These are phyloP conservation scores for Wallacemonas collosoma DNA, from an alignment of 208 protist genomes.

Conservation along the genomic window DNA sequence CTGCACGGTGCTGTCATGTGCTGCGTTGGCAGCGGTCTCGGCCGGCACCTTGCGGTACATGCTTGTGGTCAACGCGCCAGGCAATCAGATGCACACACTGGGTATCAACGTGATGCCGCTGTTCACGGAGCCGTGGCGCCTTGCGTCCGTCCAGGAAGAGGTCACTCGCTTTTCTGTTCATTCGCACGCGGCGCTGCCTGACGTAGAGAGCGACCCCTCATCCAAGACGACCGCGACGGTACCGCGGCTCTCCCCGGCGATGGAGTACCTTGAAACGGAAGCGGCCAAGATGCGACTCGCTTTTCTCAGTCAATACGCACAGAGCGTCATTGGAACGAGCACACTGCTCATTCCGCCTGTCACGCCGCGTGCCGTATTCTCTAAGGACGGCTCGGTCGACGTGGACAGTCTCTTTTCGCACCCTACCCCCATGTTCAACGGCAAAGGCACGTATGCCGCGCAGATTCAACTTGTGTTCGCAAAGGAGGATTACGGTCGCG, in stretches of 20 bases:
- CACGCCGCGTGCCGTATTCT: conserved; percentile 43
- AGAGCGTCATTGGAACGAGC: conserved; percentile 61
- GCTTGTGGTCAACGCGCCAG: conserved; percentile 41
- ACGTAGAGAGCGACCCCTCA: not conserved
- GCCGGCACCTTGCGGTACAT: conserved; percentile 37
- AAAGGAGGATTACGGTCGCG: conserved; percentile 49
- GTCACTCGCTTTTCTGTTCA: conserved; percentile 7
- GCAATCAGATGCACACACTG: conserved; percentile 51
- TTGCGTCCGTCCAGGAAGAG: conserved; percentile 3
- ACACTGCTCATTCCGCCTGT: conserved; percentile 61
- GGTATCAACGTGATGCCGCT: conserved; percentile 64
- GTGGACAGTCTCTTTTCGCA: conserved; percentile 55
- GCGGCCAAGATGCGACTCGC: conserved; percentile 31
- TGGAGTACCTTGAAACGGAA: conserved; percentile 15
- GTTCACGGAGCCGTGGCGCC: conserved; percentile 59
- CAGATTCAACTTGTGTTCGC: conserved; percentile 65
- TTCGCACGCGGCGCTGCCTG: not conserved
- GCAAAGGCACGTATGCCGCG: conserved; percentile 50
- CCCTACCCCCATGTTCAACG: conserved; percentile 63
- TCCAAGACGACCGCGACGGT: not conserved
- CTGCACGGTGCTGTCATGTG: conserved; percentile 25
- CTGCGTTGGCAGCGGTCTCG: conserved; percentile 30
- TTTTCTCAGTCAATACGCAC: conserved; percentile 46
- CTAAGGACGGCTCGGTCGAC: conserved; percentile 50
- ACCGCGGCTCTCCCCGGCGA: not conserved